Evolutionary conservation across 2,329 filamentous ascomycete genomes (phyloP).

Genomic region (Xylariomycetidae sp.): DNA sequence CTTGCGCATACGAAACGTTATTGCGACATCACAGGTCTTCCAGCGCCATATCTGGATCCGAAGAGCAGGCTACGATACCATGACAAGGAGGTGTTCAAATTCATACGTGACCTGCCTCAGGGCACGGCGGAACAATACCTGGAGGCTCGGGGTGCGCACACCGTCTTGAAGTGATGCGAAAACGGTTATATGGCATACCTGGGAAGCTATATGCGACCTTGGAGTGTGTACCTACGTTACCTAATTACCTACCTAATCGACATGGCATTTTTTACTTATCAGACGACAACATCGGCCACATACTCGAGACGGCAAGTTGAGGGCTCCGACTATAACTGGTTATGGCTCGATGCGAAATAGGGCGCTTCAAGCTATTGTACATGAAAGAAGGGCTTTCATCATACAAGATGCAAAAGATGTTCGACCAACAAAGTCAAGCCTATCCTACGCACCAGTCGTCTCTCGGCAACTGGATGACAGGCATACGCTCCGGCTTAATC

Average conservation of each 20-base stretch:
- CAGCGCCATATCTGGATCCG: constrained; percentile 89
- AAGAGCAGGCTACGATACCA: constrained; percentile 93
- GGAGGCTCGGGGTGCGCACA: constrained; percentile 86
- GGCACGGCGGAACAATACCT: constrained; percentile 83
- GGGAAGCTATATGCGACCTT: too few relatives aligned
- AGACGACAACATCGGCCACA: too few relatives aligned
- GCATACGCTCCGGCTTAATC: constrained; percentile 98
- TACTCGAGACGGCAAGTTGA: too few relatives aligned
- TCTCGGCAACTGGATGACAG: constrained; percentile 77
- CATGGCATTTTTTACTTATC: too few relatives aligned
- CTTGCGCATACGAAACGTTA: constrained; percentile 82
- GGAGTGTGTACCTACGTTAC: too few relatives aligned
- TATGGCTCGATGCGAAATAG: neutral
- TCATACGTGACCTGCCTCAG: constrained; percentile 76
- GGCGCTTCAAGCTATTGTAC: neutral
- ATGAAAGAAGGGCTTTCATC: too few relatives aligned
- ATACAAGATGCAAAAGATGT: too few relatives aligned
- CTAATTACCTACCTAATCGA: too few relatives aligned
- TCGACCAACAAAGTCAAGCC: constrained; percentile 93
- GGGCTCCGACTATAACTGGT: too few relatives aligned
- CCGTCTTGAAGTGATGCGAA: constrained; percentile 79
- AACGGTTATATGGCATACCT: too few relatives aligned
- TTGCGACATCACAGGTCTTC: constrained; percentile 90
- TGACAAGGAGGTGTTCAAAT: constrained; percentile 83
- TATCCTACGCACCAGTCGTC: constrained; percentile 78